Evolutionary conservation across 768 basidiomycete genomes (phyloP).

Genomic region (Lactifluus hygrophoroides): DNA sequence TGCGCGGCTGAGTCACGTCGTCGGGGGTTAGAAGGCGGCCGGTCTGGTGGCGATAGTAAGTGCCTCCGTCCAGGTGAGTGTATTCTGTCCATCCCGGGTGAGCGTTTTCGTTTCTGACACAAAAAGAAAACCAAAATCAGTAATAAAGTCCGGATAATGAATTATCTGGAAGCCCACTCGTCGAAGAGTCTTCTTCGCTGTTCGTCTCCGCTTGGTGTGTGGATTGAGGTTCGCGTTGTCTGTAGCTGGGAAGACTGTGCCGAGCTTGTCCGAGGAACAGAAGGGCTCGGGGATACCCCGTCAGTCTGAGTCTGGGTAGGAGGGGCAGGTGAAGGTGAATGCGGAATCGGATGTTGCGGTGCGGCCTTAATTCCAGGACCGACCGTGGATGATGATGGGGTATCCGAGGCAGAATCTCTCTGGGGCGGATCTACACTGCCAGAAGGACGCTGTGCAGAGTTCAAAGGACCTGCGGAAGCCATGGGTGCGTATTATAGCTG

Average conservation of each 20-base stretch:
- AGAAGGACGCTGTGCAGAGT: not conserved
- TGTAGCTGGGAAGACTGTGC: not conserved
- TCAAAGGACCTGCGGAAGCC: not conserved
- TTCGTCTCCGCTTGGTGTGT: not conserved
- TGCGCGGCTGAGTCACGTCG: conserved; percentile 6
- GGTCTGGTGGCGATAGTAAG: not conserved
- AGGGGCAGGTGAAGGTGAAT: not conserved
- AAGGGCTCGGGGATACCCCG: not conserved
- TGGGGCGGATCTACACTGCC: not conserved
- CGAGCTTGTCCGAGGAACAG: not conserved
- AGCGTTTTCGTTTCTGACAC: not conserved
- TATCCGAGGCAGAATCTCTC: not conserved
- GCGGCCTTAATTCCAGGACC: not conserved
- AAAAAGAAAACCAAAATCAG: not conserved
- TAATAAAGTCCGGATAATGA: not conserved
- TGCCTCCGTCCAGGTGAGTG: not conserved
- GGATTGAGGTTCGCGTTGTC: not conserved
- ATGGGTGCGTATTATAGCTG: not conserved
- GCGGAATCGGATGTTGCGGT: not conserved
- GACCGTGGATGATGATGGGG: not conserved
- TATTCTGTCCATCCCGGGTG: conserved; percentile 4
- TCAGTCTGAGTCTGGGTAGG: not conserved
- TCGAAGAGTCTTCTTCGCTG: not conserved
- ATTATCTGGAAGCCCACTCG: not conserved
- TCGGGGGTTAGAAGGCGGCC: not conserved